A percentile compares a stretch with the other conserved stretches of the same genome.
These are phyloP conservation scores for Berberis thunbergii DNA, from an alignment of 164 flowering plant genomes.

Conservation along the genomic window DNA sequence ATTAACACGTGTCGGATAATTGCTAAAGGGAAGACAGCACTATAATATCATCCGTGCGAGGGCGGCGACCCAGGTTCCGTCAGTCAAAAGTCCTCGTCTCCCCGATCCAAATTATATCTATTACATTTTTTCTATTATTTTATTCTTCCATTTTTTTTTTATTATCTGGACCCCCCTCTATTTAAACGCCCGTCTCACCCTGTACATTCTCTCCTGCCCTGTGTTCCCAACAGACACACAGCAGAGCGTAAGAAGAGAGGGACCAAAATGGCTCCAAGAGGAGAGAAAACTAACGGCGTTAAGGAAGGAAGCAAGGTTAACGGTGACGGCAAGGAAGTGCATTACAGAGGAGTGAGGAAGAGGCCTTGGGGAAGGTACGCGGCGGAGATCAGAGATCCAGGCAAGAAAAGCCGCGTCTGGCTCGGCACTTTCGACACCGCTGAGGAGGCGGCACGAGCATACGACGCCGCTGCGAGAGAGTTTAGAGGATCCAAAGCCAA, in stretches of 20 bases:
- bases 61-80: too few relatives aligned
- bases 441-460: slow-evolving; percentile 66
- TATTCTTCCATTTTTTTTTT: too few relatives aligned
- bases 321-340: slow-evolving; percentile 31
- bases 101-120: too few relatives aligned
- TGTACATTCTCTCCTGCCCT: too few relatives aligned
- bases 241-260: not conserved
- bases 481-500: slow-evolving; percentile 66
- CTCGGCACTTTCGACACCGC: slow-evolving; percentile 70
- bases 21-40: too few relatives aligned
- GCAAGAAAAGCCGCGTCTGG: slow-evolving; percentile 72
- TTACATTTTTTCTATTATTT: too few relatives aligned
- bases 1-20: too few relatives aligned
- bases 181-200: too few relatives aligned
- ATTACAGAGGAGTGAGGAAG: slow-evolving; percentile 66
- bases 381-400: slow-evolving; percentile 74
- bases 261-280: slow-evolving; percentile 38
- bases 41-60: too few relatives aligned
- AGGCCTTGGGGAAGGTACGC: slow-evolving; percentile 84
- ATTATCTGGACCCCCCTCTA: too few relatives aligned
- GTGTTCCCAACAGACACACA: not conserved
- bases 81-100: too few relatives aligned
- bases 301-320: slow-evolving; percentile 3
- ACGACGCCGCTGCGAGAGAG: slow-evolving; percentile 61
- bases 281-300: slow-evolving; percentile 7